Conservation (phyloP, 345 rosid genomes). For the Orychophragmus violaceus region DNA sequence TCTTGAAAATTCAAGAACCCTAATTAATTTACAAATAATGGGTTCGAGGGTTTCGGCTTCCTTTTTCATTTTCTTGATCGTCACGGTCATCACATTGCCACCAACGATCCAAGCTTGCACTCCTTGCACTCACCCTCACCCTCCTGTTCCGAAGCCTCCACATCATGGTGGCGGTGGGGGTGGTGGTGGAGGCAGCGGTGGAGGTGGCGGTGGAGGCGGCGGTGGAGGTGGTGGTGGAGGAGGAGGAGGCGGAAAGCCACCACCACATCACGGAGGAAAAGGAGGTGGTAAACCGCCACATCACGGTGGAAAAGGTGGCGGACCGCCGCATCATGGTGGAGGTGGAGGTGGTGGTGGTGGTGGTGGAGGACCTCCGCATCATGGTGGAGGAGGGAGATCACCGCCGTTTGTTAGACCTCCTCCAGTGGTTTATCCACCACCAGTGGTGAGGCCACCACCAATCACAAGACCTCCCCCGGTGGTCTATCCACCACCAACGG, state of each 20-base stretch:
- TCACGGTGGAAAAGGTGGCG: slow-evolving; percentile 26
- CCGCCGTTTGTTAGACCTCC: slow-evolving; percentile 44
- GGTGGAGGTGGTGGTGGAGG: not conserved
- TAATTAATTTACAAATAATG: slow-evolving; percentile 26
- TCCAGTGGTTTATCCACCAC: slow-evolving; percentile 38
- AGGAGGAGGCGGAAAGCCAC: slow-evolving; percentile 6
- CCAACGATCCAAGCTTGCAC: slow-evolving; percentile 50
- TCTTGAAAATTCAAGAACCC: too few species aligned
- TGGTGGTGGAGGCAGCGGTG: not conserved
- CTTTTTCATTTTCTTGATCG: slow-evolving; percentile 44
- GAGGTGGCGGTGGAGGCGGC: not conserved
- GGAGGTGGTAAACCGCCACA: slow-evolving; percentile 27
- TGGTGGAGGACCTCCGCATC: slow-evolving; percentile 16
- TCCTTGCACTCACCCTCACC: slow-evolving; percentile 47
- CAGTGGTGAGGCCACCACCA: slow-evolving; percentile 33
- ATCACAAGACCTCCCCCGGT: slow-evolving; percentile 32
- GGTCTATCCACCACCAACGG: too few species aligned
- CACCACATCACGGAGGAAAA: slow-evolving; percentile 50
- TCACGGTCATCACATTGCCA: slow-evolving; percentile 45
- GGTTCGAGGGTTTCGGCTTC: slow-evolving; percentile 37
- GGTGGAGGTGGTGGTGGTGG: slow-evolving; percentile 7
- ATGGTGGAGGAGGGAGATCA: slow-evolving; percentile 23
- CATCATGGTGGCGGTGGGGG: slow-evolving; percentile 38
- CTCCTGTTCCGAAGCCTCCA: slow-evolving; percentile 47
- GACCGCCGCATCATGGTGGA: slow-evolving; percentile 21